Evolutionary conservation across 805 yeast species (phyloP), one percentile per base, ranked within the genome.

Genomic region (Starmerella scarabaei): DNA sequence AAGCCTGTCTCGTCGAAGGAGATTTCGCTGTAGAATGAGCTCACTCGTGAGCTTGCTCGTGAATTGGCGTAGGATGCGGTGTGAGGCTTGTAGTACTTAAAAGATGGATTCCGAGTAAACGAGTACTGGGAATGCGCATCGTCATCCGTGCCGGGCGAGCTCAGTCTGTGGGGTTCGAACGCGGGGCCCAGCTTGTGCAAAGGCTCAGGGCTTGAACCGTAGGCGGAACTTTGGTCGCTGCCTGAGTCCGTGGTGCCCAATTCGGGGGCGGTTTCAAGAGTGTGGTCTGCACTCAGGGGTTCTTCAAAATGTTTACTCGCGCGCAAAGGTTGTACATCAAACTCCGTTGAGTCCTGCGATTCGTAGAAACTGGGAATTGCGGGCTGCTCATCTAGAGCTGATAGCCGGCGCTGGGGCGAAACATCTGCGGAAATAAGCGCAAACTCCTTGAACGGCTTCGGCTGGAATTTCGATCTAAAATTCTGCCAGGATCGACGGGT

Each of bases 71-170:
- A n/a, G 9, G 26, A 7, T 7, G 26, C 9, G 7, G 26, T 23
- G 7, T 23, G 26, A 7, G 53, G 50, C 38, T 69, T 69, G 52
- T 74, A 73, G 52, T 72, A 73, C 42, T 70, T 67, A 18, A 69
- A 65, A 0, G 78, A 72, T 1, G 70, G 60, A 39, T 72, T 71
- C 44, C 79, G 60, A 35, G 70, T 73, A 47, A 74, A 74, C 1
- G 78, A 73, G 47, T 72, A 74, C 39, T 36, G 31, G 15, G 48
- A 40, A 4, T 18, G 26, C 28, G 19, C 7, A 23, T 42, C 45
- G n/a, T 32, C 21, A 14, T 36, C 40, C 31, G 32, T 32, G n/a
- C n/a, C n/a, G n/a, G n/a, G n/a, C n/a, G n/a, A n/a, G 27, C 16
- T 23, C 9, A 23, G 26, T 11, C 26, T 23, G n/a, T n/a, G n/a